Evolutionary conservation across 2,329 filamentous ascomycete genomes (phyloP).

Genomic region (Fusarium sarcochroum): DNA sequence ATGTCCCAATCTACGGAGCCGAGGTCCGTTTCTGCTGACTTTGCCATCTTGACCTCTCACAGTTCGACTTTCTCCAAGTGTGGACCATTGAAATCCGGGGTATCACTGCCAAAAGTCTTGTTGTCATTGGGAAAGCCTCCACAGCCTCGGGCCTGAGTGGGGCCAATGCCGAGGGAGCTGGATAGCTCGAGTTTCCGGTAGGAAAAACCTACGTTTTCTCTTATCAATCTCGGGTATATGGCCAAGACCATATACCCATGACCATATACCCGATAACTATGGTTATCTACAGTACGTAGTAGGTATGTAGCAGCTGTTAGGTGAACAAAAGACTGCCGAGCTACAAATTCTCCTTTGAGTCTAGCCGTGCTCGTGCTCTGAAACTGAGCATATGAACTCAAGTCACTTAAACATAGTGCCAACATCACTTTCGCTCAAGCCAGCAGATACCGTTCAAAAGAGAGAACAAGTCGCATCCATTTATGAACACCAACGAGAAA

Average conservation of each 20-base stretch:
- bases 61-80: conserved; percentile 17
- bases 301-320: too few relatives aligned
- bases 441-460: conserved; percentile 5
- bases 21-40: conserved; percentile 45
- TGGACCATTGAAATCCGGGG: conserved; percentile 44
- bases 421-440: conserved; percentile 4
- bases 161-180: conserved; percentile 32
- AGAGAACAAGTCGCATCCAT: conserved; percentile 42
- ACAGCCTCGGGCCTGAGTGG: conserved; percentile 40
- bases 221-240: too few relatives aligned
- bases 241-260: neutral
- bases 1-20: conserved; percentile 39
- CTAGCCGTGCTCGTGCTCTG: neutral
- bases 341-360: neutral
- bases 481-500: conserved; percentile 44
- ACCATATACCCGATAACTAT: too few relatives aligned
- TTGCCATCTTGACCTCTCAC: conserved; percentile 25
- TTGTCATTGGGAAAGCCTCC: conserved; percentile 32
- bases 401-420: neutral
- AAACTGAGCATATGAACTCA: neutral
- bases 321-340: neutral
- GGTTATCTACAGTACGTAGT: too few relatives aligned
- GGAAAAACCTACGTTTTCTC: too few relatives aligned
- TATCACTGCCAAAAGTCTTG: conserved; percentile 18
- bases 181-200: conserved; percentile 20